phyloP scores from a whole-genome alignment of 495 filamentous ascomycete species.

The Xylaria grammica region DNA sequence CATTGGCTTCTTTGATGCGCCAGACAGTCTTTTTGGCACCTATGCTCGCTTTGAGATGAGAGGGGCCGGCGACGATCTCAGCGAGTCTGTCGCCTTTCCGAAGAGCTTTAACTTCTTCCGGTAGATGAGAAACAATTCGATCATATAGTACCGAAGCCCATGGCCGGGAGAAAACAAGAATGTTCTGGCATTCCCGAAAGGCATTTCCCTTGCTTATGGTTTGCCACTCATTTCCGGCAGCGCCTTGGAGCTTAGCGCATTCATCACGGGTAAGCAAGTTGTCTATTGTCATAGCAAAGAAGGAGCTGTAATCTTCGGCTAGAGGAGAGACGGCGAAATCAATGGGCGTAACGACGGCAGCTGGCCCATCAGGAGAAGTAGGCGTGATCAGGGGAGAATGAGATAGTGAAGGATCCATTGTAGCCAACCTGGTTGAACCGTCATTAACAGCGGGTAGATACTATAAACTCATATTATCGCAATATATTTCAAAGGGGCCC shows the following conservation, averaged over 20 bases:
- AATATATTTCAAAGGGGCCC: neutral
- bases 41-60: constrained; percentile 37
- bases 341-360: constrained; percentile 42
- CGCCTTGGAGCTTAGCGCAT: constrained; percentile 59
- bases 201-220: constrained; percentile 31
- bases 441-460: neutral
- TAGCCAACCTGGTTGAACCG: neutral
- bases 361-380: constrained; percentile 13
- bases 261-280: constrained; percentile 64
- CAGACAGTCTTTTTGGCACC: constrained; percentile 43
- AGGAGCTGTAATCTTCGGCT: constrained; percentile 56
- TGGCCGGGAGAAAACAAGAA: constrained; percentile 60
- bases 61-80: constrained; percentile 44
- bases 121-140: constrained; percentile 70
- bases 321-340: constrained; percentile 57
- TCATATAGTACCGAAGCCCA: constrained; percentile 71
- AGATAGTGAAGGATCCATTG: constrained; percentile 25
- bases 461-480: too few species aligned
- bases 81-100: constrained; percentile 56
- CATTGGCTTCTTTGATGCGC: constrained; percentile 68
- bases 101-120: constrained; percentile 52
- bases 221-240: constrained; percentile 49
- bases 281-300: constrained; percentile 68
- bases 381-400: constrained; percentile 24
- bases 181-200: constrained; percentile 62